These are phyloP conservation scores for Phoma sp. DNA, from an alignment of 2,329 filamentous ascomycete species.

Conservation along the genomic window DNA sequence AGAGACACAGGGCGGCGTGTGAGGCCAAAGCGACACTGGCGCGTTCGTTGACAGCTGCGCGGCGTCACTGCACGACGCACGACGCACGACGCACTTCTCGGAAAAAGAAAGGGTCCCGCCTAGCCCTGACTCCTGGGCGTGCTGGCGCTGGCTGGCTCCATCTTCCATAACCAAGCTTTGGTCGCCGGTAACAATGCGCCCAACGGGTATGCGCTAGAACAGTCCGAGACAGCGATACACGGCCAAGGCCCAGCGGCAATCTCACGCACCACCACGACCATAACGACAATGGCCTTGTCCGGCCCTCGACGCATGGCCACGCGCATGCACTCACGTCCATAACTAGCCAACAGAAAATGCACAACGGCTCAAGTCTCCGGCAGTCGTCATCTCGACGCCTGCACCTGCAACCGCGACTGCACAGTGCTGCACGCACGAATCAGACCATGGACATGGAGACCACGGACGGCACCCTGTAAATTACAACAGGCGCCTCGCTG, in stretches of 20 bases:
- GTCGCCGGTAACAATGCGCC: background rate
- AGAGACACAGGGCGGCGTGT: background rate
- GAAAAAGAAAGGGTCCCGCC: conserved; percentile 20
- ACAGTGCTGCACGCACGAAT: background rate
- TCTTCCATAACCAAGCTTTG: conserved; percentile 11
- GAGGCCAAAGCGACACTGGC: conserved; percentile 15
- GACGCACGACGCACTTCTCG: background rate
- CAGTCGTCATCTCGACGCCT: background rate
- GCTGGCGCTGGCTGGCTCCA: no score
- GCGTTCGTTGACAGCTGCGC: conserved; percentile 20
- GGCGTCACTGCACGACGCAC: conserved; percentile 2
- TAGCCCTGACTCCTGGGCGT: conserved; percentile 1
- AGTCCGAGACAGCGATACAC: conserved; percentile 10
- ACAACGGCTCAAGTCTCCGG: background rate
- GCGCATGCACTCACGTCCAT: background rate
- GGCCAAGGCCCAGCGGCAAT: conserved; percentile 5
- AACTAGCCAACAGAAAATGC: background rate
- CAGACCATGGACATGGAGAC: background rate
- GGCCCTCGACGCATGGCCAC: background rate
- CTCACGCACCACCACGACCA: background rate
- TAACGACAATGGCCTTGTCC: conserved; percentile 2
- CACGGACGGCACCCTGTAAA: background rate
- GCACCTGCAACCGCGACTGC: background rate
- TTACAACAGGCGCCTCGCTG: conserved; percentile 11
- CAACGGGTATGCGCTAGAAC: conserved; percentile 18